Evolutionary conservation across 2,329 filamentous ascomycete genomes (phyloP).

Genomic region (Chaetomium sp.): DNA sequence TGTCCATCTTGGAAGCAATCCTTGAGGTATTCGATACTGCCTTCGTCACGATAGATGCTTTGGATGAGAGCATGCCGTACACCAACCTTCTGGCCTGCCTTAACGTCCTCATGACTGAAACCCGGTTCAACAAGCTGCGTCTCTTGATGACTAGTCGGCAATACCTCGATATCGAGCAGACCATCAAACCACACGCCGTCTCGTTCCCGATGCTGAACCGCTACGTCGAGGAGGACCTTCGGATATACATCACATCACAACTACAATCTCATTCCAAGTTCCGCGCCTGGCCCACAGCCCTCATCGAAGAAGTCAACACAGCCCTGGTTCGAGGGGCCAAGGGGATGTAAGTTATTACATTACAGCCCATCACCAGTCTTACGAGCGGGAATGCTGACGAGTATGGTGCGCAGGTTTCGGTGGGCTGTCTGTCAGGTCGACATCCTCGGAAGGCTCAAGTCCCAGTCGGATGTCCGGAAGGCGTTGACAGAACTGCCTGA

Average conservation of each 20-base stretch:
- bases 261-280: slow-evolving; percentile 5
- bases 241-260: neutral
- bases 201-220: slow-evolving; percentile 38
- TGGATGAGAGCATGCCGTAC: slow-evolving; percentile 38
- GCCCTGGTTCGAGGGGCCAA: neutral
- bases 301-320: neutral
- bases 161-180: slow-evolving; percentile 36
- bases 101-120: slow-evolving; percentile 32
- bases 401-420: neutral
- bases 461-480: neutral
- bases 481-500: neutral
- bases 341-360: neutral
- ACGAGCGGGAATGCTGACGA: too few species aligned
- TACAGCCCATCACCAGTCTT: too few species aligned
- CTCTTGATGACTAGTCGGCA: slow-evolving; percentile 39
- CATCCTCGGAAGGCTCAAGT: slow-evolving; percentile 1
- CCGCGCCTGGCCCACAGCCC: slow-evolving; percentile 10
- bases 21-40: slow-evolving; percentile 23
- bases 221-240: slow-evolving; percentile 36
- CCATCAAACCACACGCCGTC: slow-evolving; percentile 23
- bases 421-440: slow-evolving; percentile 8
- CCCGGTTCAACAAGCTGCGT: slow-evolving; percentile 34
- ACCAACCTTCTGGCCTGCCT: slow-evolving; percentile 32
- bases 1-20: slow-evolving; percentile 23
- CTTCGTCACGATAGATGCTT: slow-evolving; percentile 38